Percentiles rank a stretch among this genome's conserved stretches.
Evolutionary conservation across 352 stramenopile species (phyloP).

Genomic region (Phytophthora multivora): DNA sequence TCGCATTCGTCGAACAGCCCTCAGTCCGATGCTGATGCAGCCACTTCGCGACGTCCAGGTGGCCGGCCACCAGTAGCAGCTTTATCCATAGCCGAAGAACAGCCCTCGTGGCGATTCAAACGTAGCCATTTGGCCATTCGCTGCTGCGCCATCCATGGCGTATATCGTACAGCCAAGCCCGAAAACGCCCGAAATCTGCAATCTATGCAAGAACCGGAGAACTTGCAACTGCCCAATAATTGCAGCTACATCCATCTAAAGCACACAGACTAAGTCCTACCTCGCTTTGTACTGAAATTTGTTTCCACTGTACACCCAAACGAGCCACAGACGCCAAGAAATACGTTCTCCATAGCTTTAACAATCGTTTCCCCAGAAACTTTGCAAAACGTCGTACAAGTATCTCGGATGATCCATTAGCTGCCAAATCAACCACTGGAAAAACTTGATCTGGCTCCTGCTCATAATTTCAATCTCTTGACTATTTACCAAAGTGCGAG

Average conservation of each 20-base stretch:
- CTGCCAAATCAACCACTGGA: not conserved
- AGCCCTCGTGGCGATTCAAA: not conserved
- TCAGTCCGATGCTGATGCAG: not conserved
- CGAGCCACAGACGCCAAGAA: not conserved
- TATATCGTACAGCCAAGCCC: too few relatives aligned
- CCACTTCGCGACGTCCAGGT: conserved; percentile 7
- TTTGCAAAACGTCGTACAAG: not conserved
- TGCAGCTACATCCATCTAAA: not conserved
- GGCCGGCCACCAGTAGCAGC: not conserved
- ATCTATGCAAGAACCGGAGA: too few relatives aligned
- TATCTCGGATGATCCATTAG: not conserved
- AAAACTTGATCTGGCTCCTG: not conserved
- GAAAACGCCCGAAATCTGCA: too few relatives aligned
- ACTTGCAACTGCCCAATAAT: not conserved
- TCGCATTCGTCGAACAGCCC: not conserved
- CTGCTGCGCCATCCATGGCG: conserved; percentile 23
- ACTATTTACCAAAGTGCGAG: not conserved
- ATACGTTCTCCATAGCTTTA: not conserved
- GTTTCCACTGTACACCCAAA: not conserved
- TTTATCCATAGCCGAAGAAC: not conserved
- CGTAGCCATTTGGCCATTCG: conserved; percentile 4
- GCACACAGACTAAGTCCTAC: too few relatives aligned
- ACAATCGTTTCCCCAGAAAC: not conserved
- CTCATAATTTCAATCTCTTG: not conserved
- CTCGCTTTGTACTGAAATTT: not conserved